These are phyloP conservation scores for Komagataella pastoris DNA, from an alignment of 805 yeast species.

Conservation along the genomic window DNA sequence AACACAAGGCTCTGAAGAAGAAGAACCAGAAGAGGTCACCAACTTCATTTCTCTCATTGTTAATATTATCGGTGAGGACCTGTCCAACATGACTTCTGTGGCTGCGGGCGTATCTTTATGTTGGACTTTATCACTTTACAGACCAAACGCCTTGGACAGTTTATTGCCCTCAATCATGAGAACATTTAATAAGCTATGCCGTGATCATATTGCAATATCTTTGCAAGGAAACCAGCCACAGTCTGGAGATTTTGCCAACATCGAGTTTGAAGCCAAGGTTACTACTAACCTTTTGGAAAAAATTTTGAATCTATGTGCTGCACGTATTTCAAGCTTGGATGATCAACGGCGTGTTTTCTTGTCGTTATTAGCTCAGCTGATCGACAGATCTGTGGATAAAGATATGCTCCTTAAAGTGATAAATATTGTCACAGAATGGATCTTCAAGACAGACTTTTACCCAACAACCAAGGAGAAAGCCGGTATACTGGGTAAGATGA, in stretches of 20 bases:
- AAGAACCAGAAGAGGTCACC: slow-evolving; percentile 49
- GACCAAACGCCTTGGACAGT: slow-evolving; percentile 64
- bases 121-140: slow-evolving; percentile 68
- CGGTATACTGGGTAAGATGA: slow-evolving; percentile 84
- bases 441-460: slow-evolving; percentile 70
- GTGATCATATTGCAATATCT: slow-evolving; percentile 66
- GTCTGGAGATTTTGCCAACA: slow-evolving; percentile 7
- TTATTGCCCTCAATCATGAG: slow-evolving; percentile 69
- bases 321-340: slow-evolving; percentile 75
- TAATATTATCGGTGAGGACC: slow-evolving; percentile 66
- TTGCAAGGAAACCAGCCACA: slow-evolving; percentile 25
- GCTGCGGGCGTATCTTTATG: slow-evolving; percentile 79
- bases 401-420: slow-evolving; percentile 64
- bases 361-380: slow-evolving; percentile 74
- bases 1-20: slow-evolving; percentile 25
- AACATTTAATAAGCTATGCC: slow-evolving; percentile 79
- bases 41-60: slow-evolving; percentile 48
- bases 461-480: slow-evolving; percentile 96
- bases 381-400: slow-evolving; percentile 78
- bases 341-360: slow-evolving; percentile 88
- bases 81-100: slow-evolving; percentile 54
- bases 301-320: slow-evolving; percentile 62
- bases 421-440: slow-evolving; percentile 77
- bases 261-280: slow-evolving; percentile 66
- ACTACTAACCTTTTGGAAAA: slow-evolving; percentile 67